Base-by-base conservation (phyloP, 306 rosid species). In the Sechiopsis laciniata region DNA sequence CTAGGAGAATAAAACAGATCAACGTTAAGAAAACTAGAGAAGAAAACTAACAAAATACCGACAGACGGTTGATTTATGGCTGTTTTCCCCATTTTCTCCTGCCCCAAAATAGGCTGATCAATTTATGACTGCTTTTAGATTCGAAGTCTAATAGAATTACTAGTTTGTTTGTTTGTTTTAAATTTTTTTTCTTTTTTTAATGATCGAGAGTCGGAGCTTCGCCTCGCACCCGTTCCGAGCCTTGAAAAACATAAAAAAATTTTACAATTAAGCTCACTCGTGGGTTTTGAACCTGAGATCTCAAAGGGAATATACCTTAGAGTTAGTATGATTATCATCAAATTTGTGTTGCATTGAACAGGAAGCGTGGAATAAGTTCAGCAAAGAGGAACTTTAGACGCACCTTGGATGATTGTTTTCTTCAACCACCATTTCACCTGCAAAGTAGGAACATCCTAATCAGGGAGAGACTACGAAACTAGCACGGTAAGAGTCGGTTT, bases 291-390 rank as follows among this genome's bases (percentile, higher is more conserved):
- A 26, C 32, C 32, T 26, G 3, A 3, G 3, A 1, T n/a, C n/a
- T n/a, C n/a, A n/a, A n/a, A n/a, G n/a, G 3, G 32, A 26, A 3
- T 26, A 26, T 26, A 26, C 32, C 3, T 26, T 26, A 3, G 32
- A 3, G 3, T 1, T 26, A 1, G 1, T 3, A 26, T 3, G 0
- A 13, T 15, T 24, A 70, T 22, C 5, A 9, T 15, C 46, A 12
- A 55, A 48, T 24, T 73, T 58, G 14, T 69, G 40, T 73, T 51
- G 40, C 79, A 20, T 51, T 50, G 60, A 77, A 88, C 96, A 90
- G 96, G 98, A 88, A 85, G 91, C 96, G 76, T 90, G 88, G 90
- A 90, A 60, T 80, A 92, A 87, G 84, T 90, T 92, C 84, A 84
- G 68, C 71, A 80, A 77, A 24, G 96, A 90, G 83, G 96, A 92